Evolutionary conservation across 1,284 basidiomycete genomes (phyloP).

Genomic region (Porphyrellus sp.): DNA sequence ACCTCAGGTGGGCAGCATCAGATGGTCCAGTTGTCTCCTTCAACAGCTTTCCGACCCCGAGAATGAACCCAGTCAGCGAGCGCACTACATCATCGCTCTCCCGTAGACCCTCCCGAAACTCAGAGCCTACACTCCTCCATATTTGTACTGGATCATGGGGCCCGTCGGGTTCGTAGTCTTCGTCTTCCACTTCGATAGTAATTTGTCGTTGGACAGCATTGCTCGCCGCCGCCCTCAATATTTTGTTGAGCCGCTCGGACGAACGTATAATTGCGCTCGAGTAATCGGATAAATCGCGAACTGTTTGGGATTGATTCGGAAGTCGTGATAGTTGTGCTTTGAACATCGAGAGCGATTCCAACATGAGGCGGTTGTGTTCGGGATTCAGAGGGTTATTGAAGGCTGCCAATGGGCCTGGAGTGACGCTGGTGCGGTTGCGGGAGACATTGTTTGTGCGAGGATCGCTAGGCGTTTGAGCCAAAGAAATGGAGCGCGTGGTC

Average conservation of each 20-base stretch:
- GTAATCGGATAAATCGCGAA: constrained; percentile 53
- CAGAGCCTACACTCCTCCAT: constrained; percentile 64
- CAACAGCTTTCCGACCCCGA: constrained; percentile 67
- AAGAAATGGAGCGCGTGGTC: constrained; percentile 9
- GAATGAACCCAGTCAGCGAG: constrained; percentile 66
- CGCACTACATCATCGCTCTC: constrained; percentile 74
- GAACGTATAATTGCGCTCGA: constrained; percentile 62
- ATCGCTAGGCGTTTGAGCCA: constrained; percentile 24
- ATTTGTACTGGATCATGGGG: constrained; percentile 47
- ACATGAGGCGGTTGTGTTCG: constrained; percentile 65
- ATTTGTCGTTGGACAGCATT: constrained; percentile 68
- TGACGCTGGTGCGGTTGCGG: constrained; percentile 21
- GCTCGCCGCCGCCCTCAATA: constrained; percentile 53
- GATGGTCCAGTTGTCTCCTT: constrained; percentile 47
- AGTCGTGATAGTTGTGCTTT: constrained; percentile 58
- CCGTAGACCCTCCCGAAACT: constrained; percentile 66
- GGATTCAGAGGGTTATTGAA: constrained; percentile 34
- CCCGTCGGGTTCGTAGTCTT: constrained; percentile 30
- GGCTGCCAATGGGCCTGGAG: constrained; percentile 17
- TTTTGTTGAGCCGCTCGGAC: constrained; percentile 59
- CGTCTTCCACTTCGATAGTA: constrained; percentile 62
- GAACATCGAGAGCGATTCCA: constrained; percentile 66
- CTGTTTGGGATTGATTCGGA: constrained; percentile 40
- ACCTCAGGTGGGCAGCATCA: constrained; percentile 41
- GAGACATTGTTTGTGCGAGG: constrained; percentile 11